phyloP scores from a whole-genome alignment of 257 asterid species.

The Paulownia fortunei region DNA sequence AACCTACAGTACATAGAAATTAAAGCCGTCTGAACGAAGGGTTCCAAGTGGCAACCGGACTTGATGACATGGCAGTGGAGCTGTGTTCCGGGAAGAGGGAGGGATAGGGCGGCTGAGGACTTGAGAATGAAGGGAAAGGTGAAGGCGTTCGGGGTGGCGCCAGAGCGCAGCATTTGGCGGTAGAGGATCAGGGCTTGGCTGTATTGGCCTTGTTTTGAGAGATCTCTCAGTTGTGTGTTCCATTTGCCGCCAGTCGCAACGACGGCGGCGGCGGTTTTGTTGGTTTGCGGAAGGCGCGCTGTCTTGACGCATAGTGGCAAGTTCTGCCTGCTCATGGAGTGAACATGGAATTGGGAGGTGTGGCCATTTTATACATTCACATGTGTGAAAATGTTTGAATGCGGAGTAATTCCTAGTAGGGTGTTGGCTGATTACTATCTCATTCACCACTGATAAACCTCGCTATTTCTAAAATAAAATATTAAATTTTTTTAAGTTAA shows the following conservation, averaged over 20 bases:
- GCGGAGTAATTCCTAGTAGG: neutral
- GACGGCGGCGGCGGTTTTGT: conserved; percentile 28
- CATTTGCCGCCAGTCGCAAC: conserved; percentile 48
- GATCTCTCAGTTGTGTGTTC: conserved; percentile 72
- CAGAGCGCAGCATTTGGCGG: conserved; percentile 77
- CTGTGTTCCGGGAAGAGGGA: conserved; percentile 55
- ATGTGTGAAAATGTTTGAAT: neutral
- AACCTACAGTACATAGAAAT: conserved; percentile 61
- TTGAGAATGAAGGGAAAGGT: conserved; percentile 85
- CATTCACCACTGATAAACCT: no score
- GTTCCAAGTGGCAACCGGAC: conserved; percentile 74
- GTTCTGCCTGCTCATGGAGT: conserved; percentile 46
- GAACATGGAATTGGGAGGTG: neutral
- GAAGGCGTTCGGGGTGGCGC: conserved; percentile 75
- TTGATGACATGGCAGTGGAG: conserved; percentile 81
- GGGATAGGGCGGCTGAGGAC: conserved; percentile 66
- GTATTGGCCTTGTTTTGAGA: conserved; percentile 68
- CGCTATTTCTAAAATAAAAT: no score
- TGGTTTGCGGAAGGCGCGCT: conserved; percentile 27
- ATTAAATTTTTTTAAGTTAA: no score
- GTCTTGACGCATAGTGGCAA: conserved; percentile 29
- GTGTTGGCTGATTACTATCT: neutral
- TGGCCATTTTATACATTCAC: neutral
- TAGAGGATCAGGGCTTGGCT: conserved; percentile 59
- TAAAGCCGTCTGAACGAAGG: conserved; percentile 81